Evolutionary conservation across 805 yeast genomes (phyloP), one percentile per base, ranked within the genome.

Genomic region (Torulaspora maleeae): DNA sequence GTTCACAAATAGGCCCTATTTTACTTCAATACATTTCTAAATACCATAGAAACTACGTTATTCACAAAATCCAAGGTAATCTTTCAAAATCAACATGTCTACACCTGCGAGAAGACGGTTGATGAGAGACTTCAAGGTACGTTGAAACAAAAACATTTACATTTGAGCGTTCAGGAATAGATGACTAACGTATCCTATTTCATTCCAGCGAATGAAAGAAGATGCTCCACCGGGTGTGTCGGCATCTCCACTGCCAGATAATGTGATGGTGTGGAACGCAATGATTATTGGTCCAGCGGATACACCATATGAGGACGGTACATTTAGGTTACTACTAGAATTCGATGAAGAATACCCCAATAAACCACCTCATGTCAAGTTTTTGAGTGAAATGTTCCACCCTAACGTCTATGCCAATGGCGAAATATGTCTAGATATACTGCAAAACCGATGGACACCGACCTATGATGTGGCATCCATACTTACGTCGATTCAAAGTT

Each of bases 171-270:
- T 13, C 27, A 27, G 11, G 28, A 7, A 13, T 24, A 20, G 19
- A n/a, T 47, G 47, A 57, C 61, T 58, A 58, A 52, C 48, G 29
- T 19, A 24, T 35, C 32, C 30, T 16, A 37, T 25, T 24, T 28
- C 5, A 12, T 24, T 34, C 28, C 49, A 80, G 83, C 83, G 98
- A 58, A 90, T 93, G 83, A 96, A 93, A 68, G 93, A 85, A 71
- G 99, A 93, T 67, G 93, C 98, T 10, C 96, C 99, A 19, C 93
- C 95, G 27, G 99, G 99, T 12, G 95, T 93, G 9, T 86, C 96
- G 5, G 99, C 99, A 0, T 86, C 96, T 4, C 99, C 99, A 4
- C 76, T 91, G 42, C 89, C 98, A 4, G 98, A 93, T 63, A 93
- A 93, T 60, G 97, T 93, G 41, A 89, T 93, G 96, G 78, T 86